phyloP scores from a whole-genome alignment of 495 filamentous ascomycete species.

The Aspergillus homomorphus region DNA sequence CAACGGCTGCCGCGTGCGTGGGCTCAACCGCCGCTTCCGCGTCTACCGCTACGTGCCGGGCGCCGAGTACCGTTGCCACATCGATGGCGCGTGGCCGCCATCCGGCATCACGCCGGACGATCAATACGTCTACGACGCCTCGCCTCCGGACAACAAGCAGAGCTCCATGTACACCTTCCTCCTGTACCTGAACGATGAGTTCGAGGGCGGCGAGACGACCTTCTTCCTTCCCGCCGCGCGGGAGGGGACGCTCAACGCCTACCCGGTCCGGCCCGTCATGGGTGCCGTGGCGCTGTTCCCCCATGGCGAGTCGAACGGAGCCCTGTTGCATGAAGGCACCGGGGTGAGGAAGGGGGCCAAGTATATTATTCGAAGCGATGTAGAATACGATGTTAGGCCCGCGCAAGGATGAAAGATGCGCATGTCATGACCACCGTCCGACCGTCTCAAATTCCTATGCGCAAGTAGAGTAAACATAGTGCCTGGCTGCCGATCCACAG shows the following conservation, averaged over 20 bases:
- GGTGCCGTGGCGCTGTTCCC: slow-evolving; percentile 40
- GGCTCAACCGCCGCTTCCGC: slow-evolving; percentile 39
- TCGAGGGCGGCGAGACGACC: slow-evolving; percentile 41
- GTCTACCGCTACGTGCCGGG: slow-evolving; percentile 41
- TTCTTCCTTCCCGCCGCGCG: slow-evolving; percentile 37
- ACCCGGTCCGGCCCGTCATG: slow-evolving; percentile 41
- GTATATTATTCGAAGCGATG: slow-evolving; percentile 40
- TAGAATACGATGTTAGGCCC: slow-evolving; percentile 41
- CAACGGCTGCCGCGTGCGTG: slow-evolving; percentile 32
- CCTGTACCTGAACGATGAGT: slow-evolving; percentile 41
- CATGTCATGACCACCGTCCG: no score
- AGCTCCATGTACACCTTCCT: slow-evolving; percentile 43
- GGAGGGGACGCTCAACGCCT: slow-evolving; percentile 38
- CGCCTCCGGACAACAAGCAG: slow-evolving; percentile 33
- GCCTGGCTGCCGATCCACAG: no score
- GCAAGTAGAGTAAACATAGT: no score
- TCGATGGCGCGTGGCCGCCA: slow-evolving; percentile 41
- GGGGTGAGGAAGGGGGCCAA: slow-evolving; percentile 38
- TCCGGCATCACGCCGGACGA: slow-evolving; percentile 35
- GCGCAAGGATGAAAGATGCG: slow-evolving; percentile 3
- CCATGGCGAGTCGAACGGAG: slow-evolving; percentile 38
- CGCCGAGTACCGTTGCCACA: slow-evolving; percentile 39
- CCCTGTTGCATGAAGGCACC: slow-evolving; percentile 39
- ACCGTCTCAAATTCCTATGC: no score
- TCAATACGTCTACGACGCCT: slow-evolving; percentile 39